Evolutionary conservation across 2,329 filamentous ascomycete genomes (phyloP).

Genomic region (Penicillium sp.): DNA sequence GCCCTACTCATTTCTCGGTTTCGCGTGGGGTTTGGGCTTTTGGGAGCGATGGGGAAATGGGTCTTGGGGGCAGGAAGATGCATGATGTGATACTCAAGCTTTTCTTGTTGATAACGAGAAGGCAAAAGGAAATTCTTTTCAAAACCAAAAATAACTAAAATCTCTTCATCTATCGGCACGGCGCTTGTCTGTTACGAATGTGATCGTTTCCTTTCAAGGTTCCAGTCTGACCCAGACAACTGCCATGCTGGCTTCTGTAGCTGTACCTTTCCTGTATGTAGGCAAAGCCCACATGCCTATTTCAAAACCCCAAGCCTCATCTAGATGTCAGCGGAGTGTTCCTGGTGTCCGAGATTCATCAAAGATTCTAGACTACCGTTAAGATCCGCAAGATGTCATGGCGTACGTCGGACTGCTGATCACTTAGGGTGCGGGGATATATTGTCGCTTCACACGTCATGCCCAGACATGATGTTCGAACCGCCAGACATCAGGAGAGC

Average conservation of each 20-base stretch:
- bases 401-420: too few species aligned
- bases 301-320: background rate
- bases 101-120: slow-evolving; percentile 30
- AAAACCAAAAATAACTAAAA: slow-evolving; percentile 19
- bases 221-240: background rate
- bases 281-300: background rate
- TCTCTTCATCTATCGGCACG: slow-evolving; percentile 8
- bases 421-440: too few species aligned
- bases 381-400: too few species aligned
- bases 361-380: too few species aligned
- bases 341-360: too few species aligned
- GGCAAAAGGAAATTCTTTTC: slow-evolving; percentile 29
- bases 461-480: too few species aligned
- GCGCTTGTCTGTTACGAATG: slow-evolving; percentile 18
- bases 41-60: slow-evolving; percentile 18
- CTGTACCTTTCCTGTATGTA: background rate
- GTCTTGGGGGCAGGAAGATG: slow-evolving; percentile 22
- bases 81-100: slow-evolving; percentile 31
- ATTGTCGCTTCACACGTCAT: too few species aligned
- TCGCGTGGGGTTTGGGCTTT: slow-evolving; percentile 18
- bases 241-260: background rate
- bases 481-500: too few species aligned
- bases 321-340: too few species aligned
- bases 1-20: slow-evolving; percentile 9
- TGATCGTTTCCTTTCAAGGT: slow-evolving; percentile 11